Percentiles rank a stretch among this genome's conserved stretches.
phyloP scores from a whole-genome alignment of 768 basidiomycete species.

The Mycena venus region DNA sequence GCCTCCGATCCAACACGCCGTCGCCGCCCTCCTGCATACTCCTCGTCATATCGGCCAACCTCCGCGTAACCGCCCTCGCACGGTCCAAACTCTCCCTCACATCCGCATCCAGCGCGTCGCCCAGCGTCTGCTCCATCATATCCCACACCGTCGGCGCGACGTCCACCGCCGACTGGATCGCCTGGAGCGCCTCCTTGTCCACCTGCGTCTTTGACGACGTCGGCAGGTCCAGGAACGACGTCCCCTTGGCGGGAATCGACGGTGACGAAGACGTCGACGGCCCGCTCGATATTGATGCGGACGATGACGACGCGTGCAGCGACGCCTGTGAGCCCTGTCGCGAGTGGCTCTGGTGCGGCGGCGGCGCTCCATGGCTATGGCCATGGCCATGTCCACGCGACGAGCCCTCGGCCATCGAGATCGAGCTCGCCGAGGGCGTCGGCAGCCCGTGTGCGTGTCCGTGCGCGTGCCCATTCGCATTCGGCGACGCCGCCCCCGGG shows the following conservation, averaged over 20 bases:
- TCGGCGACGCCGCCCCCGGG: conserved; percentile 12
- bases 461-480: neutral
- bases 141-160: conserved; percentile 88
- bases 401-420: conserved; percentile 24
- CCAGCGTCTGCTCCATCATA: conserved; percentile 79
- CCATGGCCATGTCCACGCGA: conserved; percentile 25
- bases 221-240: conserved; percentile 60
- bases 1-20: conserved; percentile 65
- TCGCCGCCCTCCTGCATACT: conserved; percentile 68
- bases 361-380: too few species aligned
- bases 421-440: conserved; percentile 1
- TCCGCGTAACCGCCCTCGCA: conserved; percentile 75
- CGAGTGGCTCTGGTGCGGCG: conserved; percentile 42
- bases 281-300: conserved; percentile 49
- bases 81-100: conserved; percentile 67
- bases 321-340: conserved; percentile 59
- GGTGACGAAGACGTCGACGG: conserved; percentile 53
- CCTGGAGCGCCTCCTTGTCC: conserved; percentile 83
- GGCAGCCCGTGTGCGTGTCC: neutral
- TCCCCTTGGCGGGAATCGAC: conserved; percentile 49
- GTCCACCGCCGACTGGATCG: conserved; percentile 83
- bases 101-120: conserved; percentile 59
- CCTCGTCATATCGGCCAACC: conserved; percentile 70
- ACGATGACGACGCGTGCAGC: conserved; percentile 52
- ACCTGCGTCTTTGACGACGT: conserved; percentile 73